Percentiles rank a stretch among this genome's conserved stretches.
These are phyloP conservation scores for Phytophthora europaea DNA, from an alignment of 352 stramenopile species.

Conservation along the genomic window DNA sequence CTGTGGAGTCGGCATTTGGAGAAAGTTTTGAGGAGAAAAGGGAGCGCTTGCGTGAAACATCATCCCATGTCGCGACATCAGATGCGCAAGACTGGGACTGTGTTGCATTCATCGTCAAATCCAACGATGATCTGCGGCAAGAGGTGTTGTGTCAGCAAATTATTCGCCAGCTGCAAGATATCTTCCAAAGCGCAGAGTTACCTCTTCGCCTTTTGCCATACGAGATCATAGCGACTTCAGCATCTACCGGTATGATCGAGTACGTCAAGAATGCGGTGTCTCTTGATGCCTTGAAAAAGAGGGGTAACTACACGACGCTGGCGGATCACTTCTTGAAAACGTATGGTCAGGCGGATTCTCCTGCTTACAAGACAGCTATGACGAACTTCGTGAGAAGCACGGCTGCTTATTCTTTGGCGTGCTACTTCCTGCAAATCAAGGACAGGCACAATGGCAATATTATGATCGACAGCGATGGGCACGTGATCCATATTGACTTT, in stretches of 20 bases:
- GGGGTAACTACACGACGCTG: conserved; percentile 84
- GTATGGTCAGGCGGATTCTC: conserved; percentile 89
- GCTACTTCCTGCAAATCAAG: conserved; percentile 99
- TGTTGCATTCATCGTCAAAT: conserved; percentile 98
- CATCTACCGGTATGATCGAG: conserved; percentile 97
- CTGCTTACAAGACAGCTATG: conserved; percentile 95
- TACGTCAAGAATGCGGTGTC: conserved; percentile 98
- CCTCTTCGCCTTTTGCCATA: conserved; percentile 96
- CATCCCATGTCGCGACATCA: conserved; percentile 43
- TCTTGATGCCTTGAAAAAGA: conserved; percentile 97
- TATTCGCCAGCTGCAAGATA: conserved; percentile 96
- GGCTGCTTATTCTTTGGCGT: conserved; percentile 98
- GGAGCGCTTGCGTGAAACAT: conserved; percentile 69
- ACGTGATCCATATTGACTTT: conserved; percentile 99
- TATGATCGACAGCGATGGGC: conserved; percentile 98
- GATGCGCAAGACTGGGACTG: conserved; percentile 68
- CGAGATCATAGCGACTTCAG: conserved; percentile 96
- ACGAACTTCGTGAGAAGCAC: conserved; percentile 97
- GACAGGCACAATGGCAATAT: conserved; percentile 99
- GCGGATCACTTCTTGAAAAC: conserved; percentile 93
- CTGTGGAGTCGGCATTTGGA: conserved; percentile 82
- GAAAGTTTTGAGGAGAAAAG: conserved; percentile 88
- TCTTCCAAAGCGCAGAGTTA: conserved; percentile 95
- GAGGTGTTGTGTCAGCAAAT: conserved; percentile 98
- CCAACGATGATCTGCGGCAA: conserved; percentile 98